Evolutionary conservation across 2,329 filamentous ascomycete genomes (phyloP), one percentile per base, ranked within the genome.

Genomic region (Leptographium radiaticola): DNA sequence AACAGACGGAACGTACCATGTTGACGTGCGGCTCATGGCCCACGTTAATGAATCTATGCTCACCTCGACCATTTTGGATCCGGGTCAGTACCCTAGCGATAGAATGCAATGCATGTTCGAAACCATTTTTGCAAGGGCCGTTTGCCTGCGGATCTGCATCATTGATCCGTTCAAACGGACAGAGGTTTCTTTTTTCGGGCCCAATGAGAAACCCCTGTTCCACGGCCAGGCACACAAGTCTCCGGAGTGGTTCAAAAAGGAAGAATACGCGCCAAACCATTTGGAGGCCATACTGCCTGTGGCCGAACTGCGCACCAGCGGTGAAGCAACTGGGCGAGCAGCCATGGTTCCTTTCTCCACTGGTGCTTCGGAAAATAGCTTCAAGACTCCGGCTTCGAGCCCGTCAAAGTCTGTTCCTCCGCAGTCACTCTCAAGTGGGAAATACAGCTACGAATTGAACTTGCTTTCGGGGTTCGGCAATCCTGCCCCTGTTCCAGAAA

Each of bases 41-140:
- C 62, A 63, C 49, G 62, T 67, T 51, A 61, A 66, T 38, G 61
- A 59, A 1, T 51, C 38, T 40, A 58, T 67, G 36, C 55, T 61
- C 3, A 59, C 56, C 0, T 64, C 64, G 13, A 64, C 63, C 20
- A 59, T 67, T 15, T 52, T 67, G 13, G 65, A 67, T 49, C 60
- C 60, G 2, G 39, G 53, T 20, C 56, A 40, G 31, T 54, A 62
- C 40, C 49, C 52, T 0, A 55, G 53, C 2, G 38, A 42, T 1
- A 13, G 40, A 1, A 53, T 61, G 31, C 43, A 47, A 0, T 2
- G 13, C 7, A 31, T 55, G 5, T 65, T 64, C 47, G 31, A 52
- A 13, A 43, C 39, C 6, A 39, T 65, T 15, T 62, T 63, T 45
- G 39, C 53, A 9, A 52, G 56, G 20, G 61, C 58, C 1, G 60